Base-by-base conservation (phyloP, 176 grass and related monocot genomes). In the Cenchrus purpureus region DNA sequence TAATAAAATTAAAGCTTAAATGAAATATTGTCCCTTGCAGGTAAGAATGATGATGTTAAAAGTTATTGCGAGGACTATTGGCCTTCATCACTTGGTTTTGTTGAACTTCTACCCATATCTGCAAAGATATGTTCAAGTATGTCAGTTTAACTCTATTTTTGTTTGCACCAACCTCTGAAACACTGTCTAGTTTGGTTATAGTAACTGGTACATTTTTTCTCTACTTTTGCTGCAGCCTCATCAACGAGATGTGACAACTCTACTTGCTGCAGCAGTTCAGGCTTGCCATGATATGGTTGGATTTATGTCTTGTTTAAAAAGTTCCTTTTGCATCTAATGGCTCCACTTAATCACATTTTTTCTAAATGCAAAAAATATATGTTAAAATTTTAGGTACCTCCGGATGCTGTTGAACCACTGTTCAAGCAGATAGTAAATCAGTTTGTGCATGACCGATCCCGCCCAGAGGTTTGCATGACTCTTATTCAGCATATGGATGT, bases 341-440 rank as follows among this genome's bases (percentile, higher is more conserved):
- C 67, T 12, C 53, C 6, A 12, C 45, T 63, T 81, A 19, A 76
- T 70, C 67, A 17, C 57, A 75, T 65, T 46, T 54, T 25, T 69
- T 37, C 55, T 10, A 70, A 86, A 79, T 53, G 56, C 49, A 79
- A 22, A 20, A 46, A 37, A 25, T 63, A 32, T 65, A 3, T 31
- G 14, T 73, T 49, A 72, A n/a, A 78, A 54, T 85, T 79, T 82
- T 85, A 98, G 91, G 96, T 98, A 55, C 96, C 96, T 42, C 96
- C 96, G 46, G 93, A 98, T 95, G 96, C 88, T 44, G 93, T 98
- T 78, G 96, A 98, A 76, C 93, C 96, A 80, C 74, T 98, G 19
- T 98, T 98, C 84, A 94, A 90, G 78, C 93, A 95, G 87, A 98
- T 98, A 83, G 96, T 98, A 80, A 98, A 98, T 95, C 91, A 95